Base-by-base conservation (phyloP, 208 protist genomes). In the Leptomonas pyrrhocoris region DNA sequence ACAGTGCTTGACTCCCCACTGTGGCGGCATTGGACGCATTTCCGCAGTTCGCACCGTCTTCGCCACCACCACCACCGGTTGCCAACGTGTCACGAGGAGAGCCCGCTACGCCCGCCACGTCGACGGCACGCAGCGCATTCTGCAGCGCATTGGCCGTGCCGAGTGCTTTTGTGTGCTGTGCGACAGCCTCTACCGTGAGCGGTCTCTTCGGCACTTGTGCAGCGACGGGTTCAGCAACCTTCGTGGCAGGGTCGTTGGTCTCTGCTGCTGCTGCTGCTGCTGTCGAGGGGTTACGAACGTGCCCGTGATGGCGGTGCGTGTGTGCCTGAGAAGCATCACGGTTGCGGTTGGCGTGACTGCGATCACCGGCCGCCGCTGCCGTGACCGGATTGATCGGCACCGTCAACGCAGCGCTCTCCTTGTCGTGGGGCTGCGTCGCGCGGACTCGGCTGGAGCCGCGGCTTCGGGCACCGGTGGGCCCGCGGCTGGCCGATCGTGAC, bases 21-120 rank as follows among this genome's bases (percentile, higher is more conserved):
- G 74, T 80, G 18, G 74, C 74, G 18, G 66, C 74, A 15, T 74
- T 80, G 2, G 74, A 80, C 15, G 63, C 68, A 38, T 55, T 71
- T 27, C 74, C 46, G 31, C 71, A 60, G 19, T 69, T 67, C 30
- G 7, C 31, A n/a, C 34, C 54, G 5, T 68, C 68, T 6, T 75
- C 56, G 12, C 30, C 50, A 13, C 11, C 46, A 43, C 59, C 23
- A 9, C 57, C 64, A 36, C 58, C 57, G 4, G 54, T 50, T 38
- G 34, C 34, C 34, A 3, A 38, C 34, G 7, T 9, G 9, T 38
- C 34, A 38, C 34, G 34, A 38, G 9, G 34, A 38, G 34, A 3
- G 7, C 34, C 34, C 34, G 9, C 34, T 38, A 9, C 34, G 34
- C 34, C 34, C 34, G 34, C 34, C 34, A 9, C 34, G 34, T 38